These are phyloP conservation scores for Rugosomyces carneus DNA, from an alignment of 1,284 basidiomycete species.

Conservation along the genomic window DNA sequence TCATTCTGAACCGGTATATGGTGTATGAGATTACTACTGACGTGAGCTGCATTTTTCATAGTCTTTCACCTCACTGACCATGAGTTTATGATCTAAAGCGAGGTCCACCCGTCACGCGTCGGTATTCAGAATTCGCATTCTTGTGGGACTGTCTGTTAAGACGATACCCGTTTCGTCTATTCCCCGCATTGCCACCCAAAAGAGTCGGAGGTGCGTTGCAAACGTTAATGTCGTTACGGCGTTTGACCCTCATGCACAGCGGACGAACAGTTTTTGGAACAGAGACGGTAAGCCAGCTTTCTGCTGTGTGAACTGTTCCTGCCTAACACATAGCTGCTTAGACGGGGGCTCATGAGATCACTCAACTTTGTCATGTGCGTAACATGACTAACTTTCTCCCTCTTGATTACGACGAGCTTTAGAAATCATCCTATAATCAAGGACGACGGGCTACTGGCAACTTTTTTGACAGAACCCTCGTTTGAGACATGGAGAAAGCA, in stretches of 20 bases:
- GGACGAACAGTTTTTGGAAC: constrained; percentile 84
- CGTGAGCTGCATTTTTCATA: constrained; percentile 39
- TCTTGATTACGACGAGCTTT: constrained; percentile 2
- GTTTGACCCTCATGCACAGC: constrained; percentile 35
- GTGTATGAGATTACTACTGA: constrained; percentile 79
- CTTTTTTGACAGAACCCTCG: constrained; percentile 76
- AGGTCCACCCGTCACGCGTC: constrained; percentile 57
- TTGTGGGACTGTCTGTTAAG: constrained; percentile 78
- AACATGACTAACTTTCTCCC: background rate
- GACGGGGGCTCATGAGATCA: constrained; percentile 78
- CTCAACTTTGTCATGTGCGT: constrained; percentile 73
- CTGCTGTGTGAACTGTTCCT: background rate
- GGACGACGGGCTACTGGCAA: constrained; percentile 76
- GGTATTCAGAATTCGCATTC: constrained; percentile 89
- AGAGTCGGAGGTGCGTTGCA: constrained; percentile 71
- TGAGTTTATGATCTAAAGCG: constrained; percentile 34
- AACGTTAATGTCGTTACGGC: background rate
- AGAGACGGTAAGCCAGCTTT: constrained; percentile 54
- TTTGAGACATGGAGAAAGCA: constrained; percentile 86
- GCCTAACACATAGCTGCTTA: constrained; percentile 23
- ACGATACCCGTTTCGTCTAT: constrained; percentile 86
- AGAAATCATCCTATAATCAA: constrained; percentile 89
- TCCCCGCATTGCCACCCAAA: constrained; percentile 87
- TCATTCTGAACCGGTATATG: constrained; percentile 77
- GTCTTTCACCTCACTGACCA: constrained; percentile 11